Conservation (phyloP, 495 filamentous ascomycete genomes). For the Polyplosphaeria fusca region DNA sequence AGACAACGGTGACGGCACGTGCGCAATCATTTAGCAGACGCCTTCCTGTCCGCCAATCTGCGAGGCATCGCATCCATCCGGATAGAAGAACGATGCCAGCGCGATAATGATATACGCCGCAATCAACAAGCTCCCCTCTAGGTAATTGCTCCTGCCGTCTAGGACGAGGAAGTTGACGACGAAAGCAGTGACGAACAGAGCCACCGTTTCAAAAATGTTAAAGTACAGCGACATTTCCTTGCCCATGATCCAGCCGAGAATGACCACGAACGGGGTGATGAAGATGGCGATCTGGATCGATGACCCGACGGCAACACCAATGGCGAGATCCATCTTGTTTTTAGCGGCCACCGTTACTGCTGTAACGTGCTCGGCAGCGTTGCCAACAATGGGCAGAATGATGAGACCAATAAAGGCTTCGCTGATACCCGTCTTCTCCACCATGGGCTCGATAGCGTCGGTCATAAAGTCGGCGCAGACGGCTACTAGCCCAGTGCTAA, state of each 20-base stretch:
- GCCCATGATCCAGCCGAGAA: constrained; percentile 81
- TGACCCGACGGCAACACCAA: constrained; percentile 82
- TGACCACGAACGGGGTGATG: constrained; percentile 81
- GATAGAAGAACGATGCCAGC: constrained; percentile 29
- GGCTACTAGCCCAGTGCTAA: constrained; percentile 76
- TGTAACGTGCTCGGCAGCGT: constrained; percentile 89
- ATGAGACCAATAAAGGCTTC: constrained; percentile 86
- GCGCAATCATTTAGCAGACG: neutral
- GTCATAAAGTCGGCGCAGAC: constrained; percentile 87
- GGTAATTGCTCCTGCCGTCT: constrained; percentile 83
- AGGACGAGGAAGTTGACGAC: constrained; percentile 87
- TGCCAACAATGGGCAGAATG: constrained; percentile 85
- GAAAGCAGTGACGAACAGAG: constrained; percentile 79
- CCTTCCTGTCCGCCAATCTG: constrained; percentile 27
- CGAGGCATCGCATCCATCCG: constrained; percentile 25
- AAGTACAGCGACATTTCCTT: constrained; percentile 88
- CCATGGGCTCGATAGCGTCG: constrained; percentile 70
- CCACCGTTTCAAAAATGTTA: constrained; percentile 86
- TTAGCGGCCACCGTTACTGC: constrained; percentile 84
- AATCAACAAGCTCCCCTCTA: constrained; percentile 78
- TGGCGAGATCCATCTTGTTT: constrained; percentile 95
- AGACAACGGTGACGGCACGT: constrained; percentile 63
- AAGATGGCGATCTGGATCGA: constrained; percentile 90
- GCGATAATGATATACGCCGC: constrained; percentile 81
- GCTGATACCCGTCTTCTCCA: constrained; percentile 60